Evolutionary conservation across 768 basidiomycete genomes (phyloP).

Genomic region (Phaffia australis): DNA sequence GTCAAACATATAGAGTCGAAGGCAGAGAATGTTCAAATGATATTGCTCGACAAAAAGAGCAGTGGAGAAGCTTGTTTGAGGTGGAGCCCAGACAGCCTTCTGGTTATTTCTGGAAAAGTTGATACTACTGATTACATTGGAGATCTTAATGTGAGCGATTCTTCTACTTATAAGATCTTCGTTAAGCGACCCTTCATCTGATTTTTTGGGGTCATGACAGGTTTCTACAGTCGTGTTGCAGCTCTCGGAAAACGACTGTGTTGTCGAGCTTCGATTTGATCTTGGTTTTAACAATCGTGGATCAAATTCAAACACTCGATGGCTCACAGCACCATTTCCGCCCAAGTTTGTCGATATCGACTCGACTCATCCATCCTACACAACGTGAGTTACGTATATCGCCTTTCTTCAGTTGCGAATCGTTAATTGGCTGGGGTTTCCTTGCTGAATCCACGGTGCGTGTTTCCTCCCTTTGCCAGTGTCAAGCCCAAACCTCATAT

Average conservation of each 20-base stretch:
- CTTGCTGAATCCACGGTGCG: slow-evolving; percentile 23
- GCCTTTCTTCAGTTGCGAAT: too few species aligned
- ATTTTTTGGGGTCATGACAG: not conserved
- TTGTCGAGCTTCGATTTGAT: slow-evolving; percentile 51
- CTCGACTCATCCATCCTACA: slow-evolving; percentile 41
- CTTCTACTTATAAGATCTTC: not conserved
- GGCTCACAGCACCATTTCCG: slow-evolving; percentile 46
- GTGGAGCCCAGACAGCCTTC: slow-evolving; percentile 49
- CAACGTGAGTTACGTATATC: too few species aligned
- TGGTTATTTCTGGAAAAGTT: slow-evolving; percentile 56
- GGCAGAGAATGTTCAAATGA: slow-evolving; percentile 31
- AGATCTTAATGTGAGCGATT: slow-evolving; percentile 47
- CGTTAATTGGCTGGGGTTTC: too few species aligned
- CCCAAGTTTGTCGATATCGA: slow-evolving; percentile 48
- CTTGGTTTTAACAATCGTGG: slow-evolving; percentile 38
- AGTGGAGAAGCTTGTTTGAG: slow-evolving; percentile 44
- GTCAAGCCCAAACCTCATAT: slow-evolving; percentile 49
- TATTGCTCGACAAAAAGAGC: slow-evolving; percentile 44
- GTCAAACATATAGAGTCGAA: slow-evolving; percentile 42
- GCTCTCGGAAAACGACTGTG: slow-evolving; percentile 56
- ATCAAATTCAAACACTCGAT: slow-evolving; percentile 37
- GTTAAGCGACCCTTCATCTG: not conserved
- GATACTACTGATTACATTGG: slow-evolving; percentile 44
- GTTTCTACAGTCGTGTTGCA: slow-evolving; percentile 23
- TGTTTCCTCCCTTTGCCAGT: slow-evolving; percentile 27